Conservation (phyloP, 805 yeast genomes). For the Candida silvatica region DNA sequence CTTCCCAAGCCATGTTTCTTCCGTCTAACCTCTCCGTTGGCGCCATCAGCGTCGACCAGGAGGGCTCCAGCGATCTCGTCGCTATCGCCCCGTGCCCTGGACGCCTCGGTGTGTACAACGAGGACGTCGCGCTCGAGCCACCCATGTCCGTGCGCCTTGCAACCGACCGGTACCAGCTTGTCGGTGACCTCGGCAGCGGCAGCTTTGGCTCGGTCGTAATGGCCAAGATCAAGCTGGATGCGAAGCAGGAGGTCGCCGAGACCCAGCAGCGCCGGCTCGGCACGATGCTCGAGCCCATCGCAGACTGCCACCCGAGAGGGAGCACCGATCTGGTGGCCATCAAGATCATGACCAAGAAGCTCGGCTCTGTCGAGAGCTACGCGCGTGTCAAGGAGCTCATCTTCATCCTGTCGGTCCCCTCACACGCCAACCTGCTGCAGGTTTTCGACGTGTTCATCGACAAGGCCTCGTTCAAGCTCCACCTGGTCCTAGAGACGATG, state of each 20-base stretch:
- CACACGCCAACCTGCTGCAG: slow-evolving; percentile 66
- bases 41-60: no score
- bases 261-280: slow-evolving; percentile 21
- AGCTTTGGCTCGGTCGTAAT: slow-evolving; percentile 66
- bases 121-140: no score
- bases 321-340: slow-evolving; percentile 53
- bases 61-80: no score
- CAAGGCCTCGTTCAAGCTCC: slow-evolving; percentile 44
- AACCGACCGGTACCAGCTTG: slow-evolving; percentile 34
- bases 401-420: slow-evolving; percentile 58
- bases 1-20: no score
- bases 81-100: no score
- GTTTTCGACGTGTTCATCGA: slow-evolving; percentile 78
- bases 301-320: slow-evolving; percentile 8
- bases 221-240: slow-evolving; percentile 38
- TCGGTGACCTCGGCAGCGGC: slow-evolving; percentile 59
- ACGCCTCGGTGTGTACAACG: no score
- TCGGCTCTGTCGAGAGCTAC: slow-evolving; percentile 46
- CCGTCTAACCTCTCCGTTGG: no score
- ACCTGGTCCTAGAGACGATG: slow-evolving; percentile 86
- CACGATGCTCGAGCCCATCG: slow-evolving; percentile 44
- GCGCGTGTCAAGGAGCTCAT: slow-evolving; percentile 55
- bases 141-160: no score
- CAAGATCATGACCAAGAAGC: slow-evolving; percentile 61
- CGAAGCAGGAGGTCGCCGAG: slow-evolving; percentile 7